Conservation (phyloP, 495 filamentous ascomycete genomes). For the Tuber umbilicatum region DNA sequence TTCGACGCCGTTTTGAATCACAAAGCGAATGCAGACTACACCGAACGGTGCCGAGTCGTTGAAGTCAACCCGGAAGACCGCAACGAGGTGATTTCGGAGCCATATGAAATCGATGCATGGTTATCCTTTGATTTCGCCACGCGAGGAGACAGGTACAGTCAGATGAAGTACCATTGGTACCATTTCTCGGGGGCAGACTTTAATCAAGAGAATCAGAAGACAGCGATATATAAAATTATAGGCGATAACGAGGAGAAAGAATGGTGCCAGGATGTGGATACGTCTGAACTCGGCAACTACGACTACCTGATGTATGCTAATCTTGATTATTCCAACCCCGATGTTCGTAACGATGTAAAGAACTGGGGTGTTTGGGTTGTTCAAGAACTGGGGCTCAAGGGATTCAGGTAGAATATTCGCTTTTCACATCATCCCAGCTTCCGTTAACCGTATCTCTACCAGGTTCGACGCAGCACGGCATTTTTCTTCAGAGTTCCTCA, state of each 20-base stretch:
- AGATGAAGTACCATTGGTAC: conserved; percentile 60
- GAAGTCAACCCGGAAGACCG: conserved; percentile 59
- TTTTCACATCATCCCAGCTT: neutral
- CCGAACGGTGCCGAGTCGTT: conserved; percentile 54
- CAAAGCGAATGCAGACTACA: conserved; percentile 62
- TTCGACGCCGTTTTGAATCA: conserved; percentile 76
- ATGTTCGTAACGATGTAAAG: conserved; percentile 58
- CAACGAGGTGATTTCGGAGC: conserved; percentile 51
- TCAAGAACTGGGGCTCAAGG: conserved; percentile 53
- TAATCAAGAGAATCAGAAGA: conserved; percentile 53
- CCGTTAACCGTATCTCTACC: neutral
- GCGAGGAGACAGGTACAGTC: conserved; percentile 54
- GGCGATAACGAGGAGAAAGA: conserved; percentile 53
- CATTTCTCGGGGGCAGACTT: conserved; percentile 68
- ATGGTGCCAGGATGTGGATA: conserved; percentile 59
- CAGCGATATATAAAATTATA: conserved; percentile 62
- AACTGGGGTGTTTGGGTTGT: conserved; percentile 64
- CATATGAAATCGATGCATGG: conserved; percentile 63
- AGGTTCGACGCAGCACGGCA: conserved; percentile 68
- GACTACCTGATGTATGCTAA: conserved; percentile 67
- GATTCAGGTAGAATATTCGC: conserved; percentile 49
- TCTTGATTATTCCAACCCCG: conserved; percentile 60
- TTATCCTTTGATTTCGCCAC: conserved; percentile 61
- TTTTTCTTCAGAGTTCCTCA: conserved; percentile 59
- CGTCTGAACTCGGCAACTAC: conserved; percentile 60